Conservation (phyloP, 2,329 filamentous ascomycete species). For the Tolypocladium sp. region DNA sequence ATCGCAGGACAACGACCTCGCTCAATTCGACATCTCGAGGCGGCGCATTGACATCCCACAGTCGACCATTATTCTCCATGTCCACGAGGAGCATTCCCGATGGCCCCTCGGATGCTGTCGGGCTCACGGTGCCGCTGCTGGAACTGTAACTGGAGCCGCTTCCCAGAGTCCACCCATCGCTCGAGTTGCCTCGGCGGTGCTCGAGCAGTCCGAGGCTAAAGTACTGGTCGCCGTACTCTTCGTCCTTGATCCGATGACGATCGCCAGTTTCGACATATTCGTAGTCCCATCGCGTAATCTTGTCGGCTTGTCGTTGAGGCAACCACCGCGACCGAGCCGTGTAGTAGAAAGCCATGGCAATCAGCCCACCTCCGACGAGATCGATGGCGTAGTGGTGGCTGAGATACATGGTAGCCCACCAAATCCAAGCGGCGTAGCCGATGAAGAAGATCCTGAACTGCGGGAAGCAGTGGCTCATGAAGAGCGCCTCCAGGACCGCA, state of each 20-base stretch:
- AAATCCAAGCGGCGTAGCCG: conserved; percentile 83
- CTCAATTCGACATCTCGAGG: conserved; percentile 34
- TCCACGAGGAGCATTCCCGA: conserved; percentile 25
- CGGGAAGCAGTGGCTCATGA: conserved; percentile 90
- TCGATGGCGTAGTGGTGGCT: conserved; percentile 97
- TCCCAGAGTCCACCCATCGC: conserved; percentile 84
- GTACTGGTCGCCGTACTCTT: conserved; percentile 37
- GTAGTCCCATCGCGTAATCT: conserved; percentile 88
- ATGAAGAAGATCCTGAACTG: conserved; percentile 71
- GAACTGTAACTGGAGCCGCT: conserved; percentile 61
- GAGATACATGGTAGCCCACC: conserved; percentile 98
- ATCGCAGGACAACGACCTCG: conserved; percentile 34
- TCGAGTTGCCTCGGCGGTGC: conserved; percentile 41
- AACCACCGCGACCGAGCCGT: conserved; percentile 72
- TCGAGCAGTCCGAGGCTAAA: conserved; percentile 38
- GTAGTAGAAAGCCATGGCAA: conserved; percentile 74
- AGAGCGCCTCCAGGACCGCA: conserved; percentile 80
- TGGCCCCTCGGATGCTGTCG: conserved; percentile 35
- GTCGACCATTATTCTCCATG: conserved; percentile 24
- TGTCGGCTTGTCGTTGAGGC: conserved; percentile 73
- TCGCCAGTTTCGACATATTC: conserved; percentile 86
- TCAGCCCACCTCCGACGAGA: conserved; percentile 73
- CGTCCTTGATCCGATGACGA: conserved; percentile 29
- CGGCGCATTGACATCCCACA: conserved; percentile 27
- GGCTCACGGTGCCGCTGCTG: conserved; percentile 40